Evolutionary conservation across 169 alveolate genomes (phyloP), one percentile per base, ranked within the genome.

Genomic region (Nephromyces sp.): DNA sequence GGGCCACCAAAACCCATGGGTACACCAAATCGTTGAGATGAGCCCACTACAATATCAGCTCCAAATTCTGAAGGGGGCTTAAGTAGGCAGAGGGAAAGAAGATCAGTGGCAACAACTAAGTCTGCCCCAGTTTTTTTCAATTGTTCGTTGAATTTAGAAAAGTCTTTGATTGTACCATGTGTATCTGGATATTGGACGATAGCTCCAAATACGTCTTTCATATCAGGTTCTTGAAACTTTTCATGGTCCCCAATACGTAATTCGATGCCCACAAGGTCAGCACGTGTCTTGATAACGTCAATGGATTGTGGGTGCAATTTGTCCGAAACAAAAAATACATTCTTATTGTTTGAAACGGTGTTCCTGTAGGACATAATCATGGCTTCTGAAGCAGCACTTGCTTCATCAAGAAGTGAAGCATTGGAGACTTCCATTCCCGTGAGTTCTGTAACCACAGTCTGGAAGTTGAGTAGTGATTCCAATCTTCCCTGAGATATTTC

Each of bases 1-100:
- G 96, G 96, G 21, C 96, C 96, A 28, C 96, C 96, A 68, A 35
- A 87, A 33, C 91, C 91, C 93, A 89, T 87, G 1, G 95, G 95
- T 6, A 86, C 90, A 32, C 95, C 95, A 64, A 88, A 87, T 72
- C 95, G 15, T 43, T 43, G 57, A 15, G n/a, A 15, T 43, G 57
- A 43, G 15, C 57, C 57, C 57, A 43, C 57, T 43, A 43, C 57
- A 15, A 43, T n/a, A 43, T 43, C 57, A 15, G 57, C 57, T 43
- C 57, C 71, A 78, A 22, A 24, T 32, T 82, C 86, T 27, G 87
- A 83, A 1, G 92, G 93, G n/a, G 92, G 68, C 80, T 82, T 86
- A 57, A 74, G 51, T 8, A 80, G 25, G 2, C 80, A 32, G 1
- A 87, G 75, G 25, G 88, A 71, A 8, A 87, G 72, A 25, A 88